Percentiles rank a stretch among this genome's conserved stretches.
These are phyloP conservation scores for Kalmusia sp. DNA, from an alignment of 2,329 filamentous ascomycete genomes.

Conservation along the genomic window DNA sequence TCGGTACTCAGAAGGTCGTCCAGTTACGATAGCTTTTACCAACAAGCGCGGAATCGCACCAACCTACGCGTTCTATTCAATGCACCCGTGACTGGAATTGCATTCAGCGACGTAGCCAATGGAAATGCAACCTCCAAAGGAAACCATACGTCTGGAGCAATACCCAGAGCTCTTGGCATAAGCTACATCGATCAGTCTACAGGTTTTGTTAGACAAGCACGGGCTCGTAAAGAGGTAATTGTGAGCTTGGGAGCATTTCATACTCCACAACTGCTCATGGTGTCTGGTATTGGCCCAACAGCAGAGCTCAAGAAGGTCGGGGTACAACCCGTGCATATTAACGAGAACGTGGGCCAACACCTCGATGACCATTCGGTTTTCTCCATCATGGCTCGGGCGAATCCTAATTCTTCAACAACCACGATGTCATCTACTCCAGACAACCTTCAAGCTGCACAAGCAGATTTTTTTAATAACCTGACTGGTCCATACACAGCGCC, in stretches of 20 bases:
- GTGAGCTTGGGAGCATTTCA: conserved; percentile 38
- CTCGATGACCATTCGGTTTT: conserved; percentile 32
- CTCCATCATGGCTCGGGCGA: conserved; percentile 35
- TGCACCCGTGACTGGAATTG: conserved; percentile 35
- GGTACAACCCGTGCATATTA: conserved; percentile 26
- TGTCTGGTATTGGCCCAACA: conserved; percentile 61
- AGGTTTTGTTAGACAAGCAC: conserved; percentile 31
- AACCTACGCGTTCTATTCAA: conserved; percentile 38
- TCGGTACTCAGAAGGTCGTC: conserved; percentile 27
- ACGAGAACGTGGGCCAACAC: conserved; percentile 41
- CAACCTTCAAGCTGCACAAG: conserved; percentile 33
- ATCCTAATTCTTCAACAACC: conserved; percentile 27
- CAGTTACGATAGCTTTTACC: conserved; percentile 41
- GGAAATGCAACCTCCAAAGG: conserved; percentile 3
- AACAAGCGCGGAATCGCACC: conserved; percentile 32
- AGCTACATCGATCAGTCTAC: conserved; percentile 34
- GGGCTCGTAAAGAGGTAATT: conserved; percentile 42
- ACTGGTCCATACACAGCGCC: conserved; percentile 41
- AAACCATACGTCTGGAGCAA: conserved; percentile 4
- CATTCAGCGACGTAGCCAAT: conserved; percentile 14
- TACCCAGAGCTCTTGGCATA: conserved; percentile 29
- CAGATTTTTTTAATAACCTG: conserved; percentile 32
- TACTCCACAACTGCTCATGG: conserved; percentile 38
- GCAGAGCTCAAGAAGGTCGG: conserved; percentile 51
- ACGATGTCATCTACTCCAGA: conserved; percentile 29